These are phyloP conservation scores for Backusella luteola DNA, from an alignment of 192 early-diverging fungal genomes.

Conservation along the genomic window DNA sequence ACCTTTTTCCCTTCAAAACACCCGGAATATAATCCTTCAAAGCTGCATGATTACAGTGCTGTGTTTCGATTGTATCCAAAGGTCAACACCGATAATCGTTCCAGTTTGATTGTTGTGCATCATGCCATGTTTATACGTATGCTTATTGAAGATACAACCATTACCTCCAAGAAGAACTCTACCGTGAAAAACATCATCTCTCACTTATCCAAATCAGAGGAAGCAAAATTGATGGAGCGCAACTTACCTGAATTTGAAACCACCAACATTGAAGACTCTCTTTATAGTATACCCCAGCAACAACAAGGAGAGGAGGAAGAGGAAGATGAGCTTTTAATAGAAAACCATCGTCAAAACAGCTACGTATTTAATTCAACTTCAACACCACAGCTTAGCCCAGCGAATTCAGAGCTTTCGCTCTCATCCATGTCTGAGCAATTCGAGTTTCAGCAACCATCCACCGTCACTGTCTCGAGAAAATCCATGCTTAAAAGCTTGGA, in stretches of 20 bases:
- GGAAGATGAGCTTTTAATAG: background rate
- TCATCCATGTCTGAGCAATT: background rate
- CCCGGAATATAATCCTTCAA: conserved; percentile 10
- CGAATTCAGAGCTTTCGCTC: background rate
- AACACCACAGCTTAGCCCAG: background rate
- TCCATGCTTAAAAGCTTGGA: background rate
- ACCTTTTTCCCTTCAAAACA: conserved; percentile 19
- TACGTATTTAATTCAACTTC: background rate
- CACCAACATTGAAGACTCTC: background rate
- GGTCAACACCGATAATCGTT: conserved; percentile 31
- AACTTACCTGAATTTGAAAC: background rate
- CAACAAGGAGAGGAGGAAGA: background rate
- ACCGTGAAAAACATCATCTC: background rate
- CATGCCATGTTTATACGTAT: conserved; percentile 3
- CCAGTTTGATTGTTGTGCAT: conserved; percentile 7
- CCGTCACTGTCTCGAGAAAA: background rate
- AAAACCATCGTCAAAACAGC: background rate
- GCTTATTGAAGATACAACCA: background rate
- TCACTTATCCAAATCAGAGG: background rate
- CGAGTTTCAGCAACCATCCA: background rate
- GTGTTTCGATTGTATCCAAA: conserved; percentile 24
- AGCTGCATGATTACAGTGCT: conserved; percentile 25
- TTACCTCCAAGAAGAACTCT: background rate
- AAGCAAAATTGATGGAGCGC: background rate
- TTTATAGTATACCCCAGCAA: background rate